Evolutionary conservation across 2,329 filamentous ascomycete genomes (phyloP).

Genomic region (Kalaharituber pfeilii): DNA sequence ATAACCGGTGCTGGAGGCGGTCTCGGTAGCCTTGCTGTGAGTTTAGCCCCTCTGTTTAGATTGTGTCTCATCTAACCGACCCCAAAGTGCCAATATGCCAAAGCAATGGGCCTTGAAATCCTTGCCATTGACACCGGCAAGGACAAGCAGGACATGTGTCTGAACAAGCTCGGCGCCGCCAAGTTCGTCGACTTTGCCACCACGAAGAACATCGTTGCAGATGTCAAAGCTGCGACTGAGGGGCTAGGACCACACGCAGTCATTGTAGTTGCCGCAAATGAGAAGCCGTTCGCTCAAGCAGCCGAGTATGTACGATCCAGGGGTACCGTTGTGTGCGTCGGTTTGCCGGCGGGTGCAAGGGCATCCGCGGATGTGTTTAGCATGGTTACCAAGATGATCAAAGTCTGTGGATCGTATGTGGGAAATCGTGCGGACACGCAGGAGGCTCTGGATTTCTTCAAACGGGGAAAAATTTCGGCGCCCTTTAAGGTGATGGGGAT

Average conservation of each 20-base stretch:
- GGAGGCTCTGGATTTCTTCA: conserved; percentile 83
- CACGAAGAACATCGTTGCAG: conserved; percentile 59
- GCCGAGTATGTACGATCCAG: conserved; percentile 68
- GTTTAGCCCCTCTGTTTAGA: too few species aligned
- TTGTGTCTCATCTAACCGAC: neutral
- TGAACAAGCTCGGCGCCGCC: conserved; percentile 48
- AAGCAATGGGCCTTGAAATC: conserved; percentile 67
- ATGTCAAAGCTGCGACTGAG: conserved; percentile 70
- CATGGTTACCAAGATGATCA: conserved; percentile 77
- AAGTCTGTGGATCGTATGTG: conserved; percentile 83
- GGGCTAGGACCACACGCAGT: conserved; percentile 76
- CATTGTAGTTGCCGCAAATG: conserved; percentile 65
- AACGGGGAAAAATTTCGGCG: conserved; percentile 63
- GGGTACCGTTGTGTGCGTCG: conserved; percentile 75
- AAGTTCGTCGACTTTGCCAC: conserved; percentile 65
- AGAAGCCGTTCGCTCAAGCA: conserved; percentile 93
- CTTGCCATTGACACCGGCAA: conserved; percentile 71
- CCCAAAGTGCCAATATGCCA: conserved; percentile 59
- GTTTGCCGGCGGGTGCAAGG: conserved; percentile 58
- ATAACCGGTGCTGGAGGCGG: conserved; percentile 78
- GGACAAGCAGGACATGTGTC: conserved; percentile 58
- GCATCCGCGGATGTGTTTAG: conserved; percentile 76
- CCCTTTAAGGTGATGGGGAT: conserved; percentile 76
- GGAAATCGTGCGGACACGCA: conserved; percentile 76
- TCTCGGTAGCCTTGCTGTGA: conserved; percentile 40